Evolutionary conservation across 768 basidiomycete species (phyloP), one percentile per base, ranked within the genome.

Genomic region (Tephrocybe rancida): DNA sequence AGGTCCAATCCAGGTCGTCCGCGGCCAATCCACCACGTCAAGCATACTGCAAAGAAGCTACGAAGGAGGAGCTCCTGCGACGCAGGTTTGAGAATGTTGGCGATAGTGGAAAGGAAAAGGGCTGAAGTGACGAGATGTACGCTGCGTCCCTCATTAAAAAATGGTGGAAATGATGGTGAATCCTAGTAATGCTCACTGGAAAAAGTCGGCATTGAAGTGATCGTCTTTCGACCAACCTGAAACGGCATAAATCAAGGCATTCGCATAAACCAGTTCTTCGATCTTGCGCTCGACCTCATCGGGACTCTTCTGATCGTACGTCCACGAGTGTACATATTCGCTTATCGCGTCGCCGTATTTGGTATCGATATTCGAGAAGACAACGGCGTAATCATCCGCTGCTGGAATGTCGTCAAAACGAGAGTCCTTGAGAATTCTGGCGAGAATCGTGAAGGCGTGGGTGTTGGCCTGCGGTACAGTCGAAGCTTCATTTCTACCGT

Each of bases 231-330:
- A 68, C 73, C 76, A 82, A 3, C 82, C 86, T 5, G 76, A 79
- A 19, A 84, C 69, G 2, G 76, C 83, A 55, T 84, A 90, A 19
- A 85, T 58, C n/a, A 87, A 50, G 0, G 70, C 69, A 42, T 72
- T 76, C n/a, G 78, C 67, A 83, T 85, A 90, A 5, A 71, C 61
- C 3, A 91, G 57, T 59, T 91, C 87, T 57, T 85, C 84, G 22
- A 85, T 72, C 66, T 87, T 89, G 16, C 71, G 64, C 16, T 75
- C 72, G 5, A 83, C 59, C 56, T 76, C 71, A 29, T 69, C 59
- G 30, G 73, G 58, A 47, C 70, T 55, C 29, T 55, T 52, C 35
- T 67, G 52, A 50, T 80, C 68, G 21, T 77, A 38, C 3, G 65
- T 73, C 83, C 83, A 85, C 41, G 72, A 57, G 8, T 65, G 66